phyloP scores from a whole-genome alignment of 148 eudicot species.

The Linanthus parryae region DNA sequence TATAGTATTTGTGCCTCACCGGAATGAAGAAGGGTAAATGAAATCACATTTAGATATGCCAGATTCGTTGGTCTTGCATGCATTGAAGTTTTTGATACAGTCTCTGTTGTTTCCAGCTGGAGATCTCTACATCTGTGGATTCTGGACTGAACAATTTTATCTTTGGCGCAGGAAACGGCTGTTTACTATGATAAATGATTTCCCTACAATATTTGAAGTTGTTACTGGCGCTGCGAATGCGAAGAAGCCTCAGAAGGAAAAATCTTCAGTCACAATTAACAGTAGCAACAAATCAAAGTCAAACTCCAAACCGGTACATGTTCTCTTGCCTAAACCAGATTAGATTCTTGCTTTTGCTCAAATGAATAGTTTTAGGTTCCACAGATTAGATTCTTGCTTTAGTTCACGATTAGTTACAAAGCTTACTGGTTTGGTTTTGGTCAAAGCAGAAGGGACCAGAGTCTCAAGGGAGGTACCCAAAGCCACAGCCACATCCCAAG shows the following conservation, averaged over 20 bases:
- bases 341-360: neutral
- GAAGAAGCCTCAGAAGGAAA: constrained; percentile 71
- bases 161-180: constrained; percentile 66
- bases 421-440: constrained; percentile 3
- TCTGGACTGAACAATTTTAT: constrained; percentile 4
- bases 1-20: too few species aligned
- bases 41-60: too few species aligned
- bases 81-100: too few species aligned
- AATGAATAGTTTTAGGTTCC: too few species aligned
- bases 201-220: constrained; percentile 79
- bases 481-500: constrained; percentile 35
- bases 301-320: constrained; percentile 65
- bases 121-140: too few species aligned
- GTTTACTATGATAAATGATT: constrained; percentile 78
- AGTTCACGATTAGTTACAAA: too few species aligned
- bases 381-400: neutral
- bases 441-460: constrained; percentile 22
- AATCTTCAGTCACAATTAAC: constrained; percentile 49
- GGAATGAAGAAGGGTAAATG: too few species aligned
- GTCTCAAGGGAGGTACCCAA: constrained; percentile 47
- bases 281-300: constrained; percentile 78
- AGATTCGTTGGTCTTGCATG: too few species aligned
- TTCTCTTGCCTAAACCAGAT: too few species aligned
- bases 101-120: too few species aligned
- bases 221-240: constrained; percentile 73